Percentiles rank a stretch among this genome's conserved stretches.
Evolutionary conservation across 192 early-diverging fungal species (phyloP).

Genomic region (Coemansia nantahalensis): DNA sequence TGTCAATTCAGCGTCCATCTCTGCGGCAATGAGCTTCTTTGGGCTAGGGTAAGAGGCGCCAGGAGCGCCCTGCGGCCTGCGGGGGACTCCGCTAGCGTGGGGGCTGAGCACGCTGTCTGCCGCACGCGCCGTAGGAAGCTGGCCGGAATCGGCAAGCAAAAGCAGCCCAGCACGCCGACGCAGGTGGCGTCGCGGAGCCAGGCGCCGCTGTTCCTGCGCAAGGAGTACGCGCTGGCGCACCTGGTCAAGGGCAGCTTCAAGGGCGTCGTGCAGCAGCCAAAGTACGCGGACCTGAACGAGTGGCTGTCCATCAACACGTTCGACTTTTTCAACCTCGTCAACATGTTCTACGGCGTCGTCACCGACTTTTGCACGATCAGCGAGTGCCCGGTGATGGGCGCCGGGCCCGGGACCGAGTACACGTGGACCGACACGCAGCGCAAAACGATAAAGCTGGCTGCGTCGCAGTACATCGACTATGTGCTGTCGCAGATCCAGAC

Average conservation of each 20-base stretch:
- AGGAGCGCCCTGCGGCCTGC: too few relatives aligned
- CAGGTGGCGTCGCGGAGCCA: conserved; percentile 22
- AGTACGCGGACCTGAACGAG: conserved; percentile 90
- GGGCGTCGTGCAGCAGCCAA: conserved; percentile 84
- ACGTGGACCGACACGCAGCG: conserved; percentile 86
- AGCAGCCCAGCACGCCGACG: conserved; percentile 24
- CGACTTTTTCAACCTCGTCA: conserved; percentile 92
- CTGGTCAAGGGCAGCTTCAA: conserved; percentile 92
- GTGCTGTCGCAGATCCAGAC: conserved; percentile 85
- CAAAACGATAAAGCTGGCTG: conserved; percentile 80
- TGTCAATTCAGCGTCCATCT: too few relatives aligned
- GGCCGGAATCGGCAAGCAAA: conserved; percentile 50
- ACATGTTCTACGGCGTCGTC: conserved; percentile 86
- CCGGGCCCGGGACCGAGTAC: conserved; percentile 80
- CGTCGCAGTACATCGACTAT: conserved; percentile 95
- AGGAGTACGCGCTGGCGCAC: conserved; percentile 62
- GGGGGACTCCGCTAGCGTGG: too few relatives aligned
- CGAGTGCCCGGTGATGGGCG: conserved; percentile 83
- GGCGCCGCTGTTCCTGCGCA: conserved; percentile 60
- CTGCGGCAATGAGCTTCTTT: conserved; percentile 55
- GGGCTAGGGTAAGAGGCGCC: conserved; percentile 52
- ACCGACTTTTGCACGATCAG: conserved; percentile 83
- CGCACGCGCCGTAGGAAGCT: conserved; percentile 37
- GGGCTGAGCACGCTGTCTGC: too few relatives aligned
- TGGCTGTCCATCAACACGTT: conserved; percentile 88